Evolutionary conservation across 495 filamentous ascomycete genomes (phyloP), one percentile per base, ranked within the genome.

Genomic region (Daldinia loculata): DNA sequence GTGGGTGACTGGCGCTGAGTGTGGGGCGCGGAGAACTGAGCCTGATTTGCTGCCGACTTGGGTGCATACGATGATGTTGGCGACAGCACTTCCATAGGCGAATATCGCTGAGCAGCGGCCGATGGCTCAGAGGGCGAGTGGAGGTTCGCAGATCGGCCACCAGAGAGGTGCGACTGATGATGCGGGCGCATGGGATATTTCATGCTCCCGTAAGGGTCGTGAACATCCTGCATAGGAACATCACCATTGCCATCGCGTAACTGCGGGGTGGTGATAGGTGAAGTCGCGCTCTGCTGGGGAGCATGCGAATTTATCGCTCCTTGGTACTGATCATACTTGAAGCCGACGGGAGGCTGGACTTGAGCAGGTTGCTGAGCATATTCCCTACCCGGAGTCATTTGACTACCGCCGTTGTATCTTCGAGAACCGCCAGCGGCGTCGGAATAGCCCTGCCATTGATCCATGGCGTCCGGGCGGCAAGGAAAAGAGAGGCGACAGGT

Each of bases 201-300:
- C 69, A 89, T 86, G 75, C 87, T 85, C 79, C 90, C 90, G 83
- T 94, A 96, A 43, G 90, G 88, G 77, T 97, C 93, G 63, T 83
- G 80, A 39, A 92, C 92, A 77, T 97, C 94, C 77, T 95, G 92
- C 94, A 98, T 98, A 48, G 90, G 85, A 64, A 95, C 89, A 83
- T 98, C 94, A 65, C 88, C 87, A 78, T 94, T 95, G 50, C 84
- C 88, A 83, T 92, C 89, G 80, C 90, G 89, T 74, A 83, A 80
- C 77, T 89, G 90, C 77, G 90, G 87, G 72, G 87, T 89, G 58
- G 86, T 84, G 60, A 86, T 80, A 29, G 91, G 90, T 64, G 91
- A 92, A 34, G 87, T 85, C 41, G 86, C 84, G 77, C 89, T 82
- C 41, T 87, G 83, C 36, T 85, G 81, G 38, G 85, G 71, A 14